These are phyloP conservation scores for Skeletonema marinoi DNA, from an alignment of 108 stramenopile genomes.

Conservation along the genomic window DNA sequence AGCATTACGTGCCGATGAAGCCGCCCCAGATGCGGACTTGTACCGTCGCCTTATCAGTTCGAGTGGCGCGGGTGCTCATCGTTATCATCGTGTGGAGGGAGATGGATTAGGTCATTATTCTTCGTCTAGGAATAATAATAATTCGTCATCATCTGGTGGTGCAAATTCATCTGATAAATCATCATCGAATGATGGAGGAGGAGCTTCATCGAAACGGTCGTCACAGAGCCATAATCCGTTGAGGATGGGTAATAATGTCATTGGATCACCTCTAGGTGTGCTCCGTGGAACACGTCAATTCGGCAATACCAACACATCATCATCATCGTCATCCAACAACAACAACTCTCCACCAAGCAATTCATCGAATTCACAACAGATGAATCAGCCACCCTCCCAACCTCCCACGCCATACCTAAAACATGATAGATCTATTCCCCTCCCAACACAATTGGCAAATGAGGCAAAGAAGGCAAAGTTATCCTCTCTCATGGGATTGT, in stretches of 20 bases:
- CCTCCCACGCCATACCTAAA: slow-evolving; percentile 32
- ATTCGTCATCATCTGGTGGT: neutral
- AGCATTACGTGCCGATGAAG: slow-evolving; percentile 79
- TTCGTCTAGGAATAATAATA: neutral
- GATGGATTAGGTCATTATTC: slow-evolving; percentile 3
- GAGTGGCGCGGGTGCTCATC: slow-evolving; percentile 10
- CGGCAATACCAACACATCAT: neutral
- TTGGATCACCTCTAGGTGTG: slow-evolving; percentile 6
- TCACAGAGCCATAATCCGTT: slow-evolving; percentile 20
- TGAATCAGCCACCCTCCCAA: neutral
- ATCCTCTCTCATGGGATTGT: slow-evolving; percentile 87
- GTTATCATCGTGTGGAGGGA: slow-evolving; percentile 13
- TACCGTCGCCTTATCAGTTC: slow-evolving; percentile 63
- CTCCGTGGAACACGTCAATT: slow-evolving; percentile 4
- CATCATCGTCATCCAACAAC: neutral
- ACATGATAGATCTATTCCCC: slow-evolving; percentile 67
- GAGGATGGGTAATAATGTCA: slow-evolving; percentile 5
- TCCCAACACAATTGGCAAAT: slow-evolving; percentile 61
- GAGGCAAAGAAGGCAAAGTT: slow-evolving; percentile 48
- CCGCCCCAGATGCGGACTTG: slow-evolving; percentile 74
- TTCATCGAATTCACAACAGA: neutral
- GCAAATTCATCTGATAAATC: neutral
- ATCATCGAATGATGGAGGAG: slow-evolving; percentile 11
- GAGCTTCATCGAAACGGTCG: neutral
- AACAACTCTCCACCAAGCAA: neutral